A percentile compares a stretch with the other conserved stretches of the same genome.
phyloP scores from a whole-genome alignment of 108 stramenopile genomes.

The Chaetoceros tenuissimus region DNA sequence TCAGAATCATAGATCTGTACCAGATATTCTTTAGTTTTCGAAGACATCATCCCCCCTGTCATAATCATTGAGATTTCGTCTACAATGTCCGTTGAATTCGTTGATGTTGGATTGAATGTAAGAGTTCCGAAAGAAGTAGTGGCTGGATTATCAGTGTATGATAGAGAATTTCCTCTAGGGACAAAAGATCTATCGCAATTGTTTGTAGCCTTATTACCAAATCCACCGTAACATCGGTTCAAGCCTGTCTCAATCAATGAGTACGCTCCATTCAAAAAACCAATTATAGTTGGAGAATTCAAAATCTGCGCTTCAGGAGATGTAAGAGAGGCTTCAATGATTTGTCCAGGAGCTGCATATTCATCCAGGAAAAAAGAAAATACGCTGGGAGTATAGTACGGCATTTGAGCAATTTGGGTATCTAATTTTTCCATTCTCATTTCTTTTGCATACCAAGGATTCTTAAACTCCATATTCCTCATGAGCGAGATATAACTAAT shows the following conservation, averaged over 20 bases:
- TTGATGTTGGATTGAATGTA: not conserved
- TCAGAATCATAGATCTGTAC: not conserved
- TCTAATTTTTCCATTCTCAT: constrained; percentile 25
- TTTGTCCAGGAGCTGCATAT: constrained; percentile 16
- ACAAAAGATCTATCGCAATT: too few species aligned
- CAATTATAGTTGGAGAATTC: constrained; percentile 7
- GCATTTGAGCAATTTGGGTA: constrained; percentile 25
- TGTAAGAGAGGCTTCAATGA: constrained; percentile 10
- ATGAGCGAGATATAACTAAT: constrained; percentile 40
- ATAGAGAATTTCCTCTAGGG: not conserved
- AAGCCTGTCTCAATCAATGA: constrained; percentile 14
- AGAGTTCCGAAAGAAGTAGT: not conserved
- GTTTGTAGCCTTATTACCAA: not conserved
- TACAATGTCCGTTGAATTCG: too few species aligned
- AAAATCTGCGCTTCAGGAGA: constrained; percentile 20
- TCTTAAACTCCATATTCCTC: constrained; percentile 46
- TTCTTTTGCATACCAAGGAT: too few species aligned
- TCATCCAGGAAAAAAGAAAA: constrained; percentile 24
- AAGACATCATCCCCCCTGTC: not conserved
- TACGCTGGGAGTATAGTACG: constrained; percentile 21
- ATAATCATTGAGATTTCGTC: too few species aligned
- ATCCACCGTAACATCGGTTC: constrained; percentile 12
- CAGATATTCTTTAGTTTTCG: not conserved
- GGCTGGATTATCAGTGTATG: not conserved
- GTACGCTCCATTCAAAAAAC: constrained; percentile 16